Base-by-base conservation (phyloP, 2,329 filamentous ascomycete genomes). In the Cephalotrichum gorgonifer region DNA sequence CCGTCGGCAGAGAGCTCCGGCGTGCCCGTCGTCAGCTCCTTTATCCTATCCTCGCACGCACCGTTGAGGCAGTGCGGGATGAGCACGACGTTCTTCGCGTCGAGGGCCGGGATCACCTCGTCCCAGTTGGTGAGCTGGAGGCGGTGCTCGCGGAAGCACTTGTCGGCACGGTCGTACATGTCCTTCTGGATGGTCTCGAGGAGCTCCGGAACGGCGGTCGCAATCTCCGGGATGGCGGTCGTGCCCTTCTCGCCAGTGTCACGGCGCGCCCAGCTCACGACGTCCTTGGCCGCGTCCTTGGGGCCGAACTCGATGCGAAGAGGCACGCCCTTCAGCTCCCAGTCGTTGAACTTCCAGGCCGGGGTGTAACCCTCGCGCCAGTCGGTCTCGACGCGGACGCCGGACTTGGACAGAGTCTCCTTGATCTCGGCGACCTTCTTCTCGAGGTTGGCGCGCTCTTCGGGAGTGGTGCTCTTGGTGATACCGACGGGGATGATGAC, bases 341-440 rank as follows among this genome's bases (percentile, higher is more conserved):
- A 96, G 69, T 98, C 90, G 70, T 94, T 95, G 75, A 98, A 98
- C 70, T 98, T 98, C 83, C 86, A 97, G 55, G 88, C 89, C 35
- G 93, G 90, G 52, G 89, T 81, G 81, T 97, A 95, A 56, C 86
- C 86, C 47, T 97, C 91, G 52, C 94, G 84, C 63, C 81, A 78
- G 63, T 98, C 93, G 47, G 83, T 79, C 55, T 94, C 85, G 51
- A 81, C 79, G 51, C 93, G 86, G 35, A 98, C 73, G 50, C 83
- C 84, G 20, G 78, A 85, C 52, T 80, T 82, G 61, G 80, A 81
- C 46, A 98, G 76, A 11, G 79, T 76, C 30, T 74, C 68, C 45
- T 79, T 77, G 53, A 98, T 77, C 44, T 79, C 77, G 45, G 88
- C 79, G 49, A 95, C 76, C 63, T 90, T 81, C 50, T 83, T 79